A percentile compares a stretch with the other conserved stretches of the same genome.
Conservation (phyloP, 257 asterid species). For the Solanum virginianum region DNA sequence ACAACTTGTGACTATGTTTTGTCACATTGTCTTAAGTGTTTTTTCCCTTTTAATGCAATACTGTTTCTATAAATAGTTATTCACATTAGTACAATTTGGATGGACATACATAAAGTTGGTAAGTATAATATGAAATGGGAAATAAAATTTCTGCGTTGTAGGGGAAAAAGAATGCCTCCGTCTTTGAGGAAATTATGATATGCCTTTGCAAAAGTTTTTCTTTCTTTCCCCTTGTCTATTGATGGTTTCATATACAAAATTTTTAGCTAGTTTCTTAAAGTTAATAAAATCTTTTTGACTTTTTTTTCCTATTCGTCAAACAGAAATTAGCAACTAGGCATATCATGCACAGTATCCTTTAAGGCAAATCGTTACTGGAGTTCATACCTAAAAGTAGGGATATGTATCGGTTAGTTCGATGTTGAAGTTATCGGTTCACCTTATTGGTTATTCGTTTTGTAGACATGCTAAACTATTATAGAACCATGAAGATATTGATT, state of each 20-base stretch:
- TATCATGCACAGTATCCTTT: neutral
- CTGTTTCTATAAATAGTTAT: neutral
- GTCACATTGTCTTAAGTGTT: neutral
- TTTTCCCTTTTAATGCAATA: neutral
- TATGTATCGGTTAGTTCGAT: no score
- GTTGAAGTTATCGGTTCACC: no score
- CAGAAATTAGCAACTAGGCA: neutral
- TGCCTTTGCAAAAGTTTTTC: neutral
- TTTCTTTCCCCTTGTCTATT: neutral
- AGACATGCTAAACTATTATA: no score
- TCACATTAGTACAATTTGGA: neutral
- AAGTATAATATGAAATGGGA: neutral
- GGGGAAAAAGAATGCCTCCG: neutral
- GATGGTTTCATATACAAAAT: neutral
- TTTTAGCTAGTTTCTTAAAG: neutral
- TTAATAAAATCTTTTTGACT: neutral
- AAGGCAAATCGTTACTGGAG: neutral
- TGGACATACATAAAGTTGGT: neutral
- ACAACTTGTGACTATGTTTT: neutral
- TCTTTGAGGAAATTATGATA: neutral
- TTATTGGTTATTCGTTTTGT: no score
- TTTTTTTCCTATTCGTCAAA: neutral
- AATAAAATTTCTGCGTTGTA: neutral
- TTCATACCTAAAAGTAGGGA: neutral
- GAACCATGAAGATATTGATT: no score